Base-by-base conservation (phyloP, 2,329 filamentous ascomycete species). In the Metarhizium robertsii region DNA sequence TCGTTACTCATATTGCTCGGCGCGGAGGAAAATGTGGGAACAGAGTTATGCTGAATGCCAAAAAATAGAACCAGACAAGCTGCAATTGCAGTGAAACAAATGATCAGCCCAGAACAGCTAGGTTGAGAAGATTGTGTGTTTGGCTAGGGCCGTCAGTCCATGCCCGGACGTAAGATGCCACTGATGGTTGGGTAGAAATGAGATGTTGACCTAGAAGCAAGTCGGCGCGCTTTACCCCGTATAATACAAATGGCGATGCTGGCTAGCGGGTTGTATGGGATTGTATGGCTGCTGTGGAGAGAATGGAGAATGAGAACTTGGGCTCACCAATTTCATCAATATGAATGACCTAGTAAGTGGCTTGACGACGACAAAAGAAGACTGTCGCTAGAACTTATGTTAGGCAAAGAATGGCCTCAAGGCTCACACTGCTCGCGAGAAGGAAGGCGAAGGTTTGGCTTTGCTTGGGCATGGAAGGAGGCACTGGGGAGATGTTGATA, bases 1-100 rank as follows among this genome's bases (percentile, higher is more conserved):
- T 71, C 61, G 45, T 43, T 20, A 40, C 42, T 45, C 59, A 61
- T 61, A 5, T 36, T 57, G 13, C 3, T 40, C 20, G 53, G 48
- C 13, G 18, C 10, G 25, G 4, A 34, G 6, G 16, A 20, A 8
- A 30, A 38, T 14, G 20, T 25, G 25, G 50, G 32, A 13, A n/a
- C 47, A 4, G 32, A 18, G n/a, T 6, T 46, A 10, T 30, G 50
- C n/a, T 16, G 16, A 20, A 46, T 46, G 18, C 32, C 38, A 38
- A 43, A 30, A 11, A 50, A 30, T 4, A 50, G 32, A 10, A 50
- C 25, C 7, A 56, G 43, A 50, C 29, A 18, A 6, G 34, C 20
- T 18, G 48, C 18, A 36, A 52, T 16, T 29, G 43, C 52, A 38
- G 52, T 38, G 29, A 57, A 40, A 13, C 42, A 34, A 38, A 54